Evolutionary conservation across 805 yeast species (phyloP).

Genomic region (Saturnispora mendoncae): DNA sequence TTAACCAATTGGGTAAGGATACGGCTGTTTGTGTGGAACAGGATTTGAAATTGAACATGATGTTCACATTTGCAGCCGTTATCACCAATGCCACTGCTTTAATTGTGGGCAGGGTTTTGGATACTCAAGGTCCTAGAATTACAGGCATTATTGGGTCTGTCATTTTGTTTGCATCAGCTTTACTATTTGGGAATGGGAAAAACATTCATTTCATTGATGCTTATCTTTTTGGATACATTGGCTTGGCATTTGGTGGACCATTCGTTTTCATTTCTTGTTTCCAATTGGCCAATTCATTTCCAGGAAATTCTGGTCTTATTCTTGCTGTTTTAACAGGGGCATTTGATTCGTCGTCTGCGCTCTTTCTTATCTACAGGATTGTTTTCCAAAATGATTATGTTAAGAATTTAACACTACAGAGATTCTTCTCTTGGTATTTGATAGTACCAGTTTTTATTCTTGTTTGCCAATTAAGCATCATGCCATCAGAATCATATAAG

Average conservation of each 20-base stretch:
- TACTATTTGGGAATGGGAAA: slow-evolving; percentile 21
- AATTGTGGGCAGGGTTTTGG: slow-evolving; percentile 73
- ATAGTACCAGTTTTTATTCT: slow-evolving; percentile 73
- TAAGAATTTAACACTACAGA: slow-evolving; percentile 35
- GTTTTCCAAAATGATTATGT: slow-evolving; percentile 40
- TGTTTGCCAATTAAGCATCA: slow-evolving; percentile 61
- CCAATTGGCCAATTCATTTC: slow-evolving; percentile 83
- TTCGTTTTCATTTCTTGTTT: slow-evolving; percentile 85
- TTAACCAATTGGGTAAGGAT: no score
- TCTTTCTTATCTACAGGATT: slow-evolving; percentile 66
- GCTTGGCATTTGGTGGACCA: slow-evolving; percentile 87
- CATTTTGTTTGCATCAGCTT: slow-evolving; percentile 49
- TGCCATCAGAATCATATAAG: slow-evolving; percentile 75
- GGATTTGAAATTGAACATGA: slow-evolving; percentile 69
- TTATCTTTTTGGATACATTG: slow-evolving; percentile 63
- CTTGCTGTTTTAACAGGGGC: slow-evolving; percentile 87
- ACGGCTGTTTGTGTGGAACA: slow-evolving; percentile 52
- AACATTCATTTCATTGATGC: slow-evolving; percentile 39
- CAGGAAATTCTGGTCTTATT: slow-evolving; percentile 69
- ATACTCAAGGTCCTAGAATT: slow-evolving; percentile 69
- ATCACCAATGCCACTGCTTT: slow-evolving; percentile 77
- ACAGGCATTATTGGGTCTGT: slow-evolving; percentile 69
- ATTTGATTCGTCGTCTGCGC: slow-evolving; percentile 86
- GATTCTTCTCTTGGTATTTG: slow-evolving; percentile 60
- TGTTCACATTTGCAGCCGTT: slow-evolving; percentile 83